phyloP scores from a whole-genome alignment of 352 stramenopile genomes.

The Lagenidium sp. region DNA sequence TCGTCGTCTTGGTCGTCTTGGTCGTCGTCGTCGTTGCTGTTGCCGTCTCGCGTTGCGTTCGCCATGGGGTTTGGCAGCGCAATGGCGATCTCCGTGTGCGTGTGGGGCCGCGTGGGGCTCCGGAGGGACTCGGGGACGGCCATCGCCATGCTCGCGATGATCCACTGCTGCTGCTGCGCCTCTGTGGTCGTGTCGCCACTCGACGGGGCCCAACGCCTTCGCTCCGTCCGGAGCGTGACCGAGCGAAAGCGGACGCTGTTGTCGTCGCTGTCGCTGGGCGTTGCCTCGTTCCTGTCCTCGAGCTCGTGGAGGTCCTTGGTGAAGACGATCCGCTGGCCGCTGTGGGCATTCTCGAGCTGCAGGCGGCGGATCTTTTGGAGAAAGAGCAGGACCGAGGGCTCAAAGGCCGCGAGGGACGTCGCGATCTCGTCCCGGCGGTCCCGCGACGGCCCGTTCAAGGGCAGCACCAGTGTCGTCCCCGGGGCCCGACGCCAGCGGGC shows the following conservation, averaged over 20 bases:
- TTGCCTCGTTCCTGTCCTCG: background rate
- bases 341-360: constrained; percentile 35
- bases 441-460: constrained; percentile 42
- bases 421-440: constrained; percentile 45
- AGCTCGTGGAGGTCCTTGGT: constrained; percentile 21
- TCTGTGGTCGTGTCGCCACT: background rate
- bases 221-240: too few species aligned
- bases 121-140: too few species aligned
- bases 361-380: constrained; percentile 61
- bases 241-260: too few species aligned
- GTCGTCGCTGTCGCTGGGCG: background rate
- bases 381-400: constrained; percentile 78
- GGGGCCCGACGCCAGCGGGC: constrained; percentile 23
- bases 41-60: too few species aligned
- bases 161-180: constrained; percentile 35
- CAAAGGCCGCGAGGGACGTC: constrained; percentile 47
- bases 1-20: constrained; percentile 3
- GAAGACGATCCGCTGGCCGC: constrained; percentile 24
- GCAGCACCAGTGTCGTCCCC: constrained; percentile 73
- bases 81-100: constrained; percentile 44
- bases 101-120: too few species aligned
- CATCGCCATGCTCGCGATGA: too few species aligned
- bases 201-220: too few species aligned
- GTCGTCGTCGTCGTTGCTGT: constrained; percentile 5
- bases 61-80: constrained; percentile 35